Evolutionary conservation across 179 eudicot genomes (phyloP).

Genomic region (Camellia oleifera): DNA sequence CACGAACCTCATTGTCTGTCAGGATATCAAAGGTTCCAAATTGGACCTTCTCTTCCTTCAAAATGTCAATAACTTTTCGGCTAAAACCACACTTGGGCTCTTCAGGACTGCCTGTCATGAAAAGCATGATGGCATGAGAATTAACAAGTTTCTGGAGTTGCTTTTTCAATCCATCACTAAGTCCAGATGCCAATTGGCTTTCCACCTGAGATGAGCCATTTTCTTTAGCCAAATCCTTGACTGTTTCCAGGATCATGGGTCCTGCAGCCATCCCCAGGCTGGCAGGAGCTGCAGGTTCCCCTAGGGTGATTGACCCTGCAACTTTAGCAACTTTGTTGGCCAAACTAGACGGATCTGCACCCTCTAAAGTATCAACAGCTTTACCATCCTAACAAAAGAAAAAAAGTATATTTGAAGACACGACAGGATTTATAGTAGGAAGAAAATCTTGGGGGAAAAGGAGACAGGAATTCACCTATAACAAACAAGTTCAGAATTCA

Average conservation of each 20-base stretch:
- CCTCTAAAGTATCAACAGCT: constrained; percentile 81
- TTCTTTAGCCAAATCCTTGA: constrained; percentile 58
- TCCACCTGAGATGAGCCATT: constrained; percentile 35
- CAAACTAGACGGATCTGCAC: constrained; percentile 91
- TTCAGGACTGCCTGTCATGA: constrained; percentile 94
- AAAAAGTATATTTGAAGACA: not conserved
- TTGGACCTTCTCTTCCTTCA: constrained; percentile 67
- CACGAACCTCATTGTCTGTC: constrained; percentile 66
- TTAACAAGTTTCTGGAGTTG: constrained; percentile 53
- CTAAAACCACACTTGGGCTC: constrained; percentile 90
- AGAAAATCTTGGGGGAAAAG: too few relatives aligned
- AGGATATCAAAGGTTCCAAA: constrained; percentile 92
- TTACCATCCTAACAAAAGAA: constrained; percentile 62
- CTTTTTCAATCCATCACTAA: constrained; percentile 36
- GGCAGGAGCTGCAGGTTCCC: constrained; percentile 89
- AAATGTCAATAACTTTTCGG: constrained; percentile 69
- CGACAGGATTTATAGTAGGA: too few relatives aligned
- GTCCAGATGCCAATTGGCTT: constrained; percentile 25
- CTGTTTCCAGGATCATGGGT: constrained; percentile 65
- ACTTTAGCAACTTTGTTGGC: constrained; percentile 92
- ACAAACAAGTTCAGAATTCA: too few relatives aligned
- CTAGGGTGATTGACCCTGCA: constrained; percentile 57
- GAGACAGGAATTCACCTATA: too few relatives aligned
- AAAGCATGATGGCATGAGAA: constrained; percentile 81
- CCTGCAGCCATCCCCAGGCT: constrained; percentile 95